Percentiles rank a stretch among this genome's conserved stretches.
Conservation (phyloP, 495 filamentous ascomycete genomes). For the Bacidia rubella region DNA sequence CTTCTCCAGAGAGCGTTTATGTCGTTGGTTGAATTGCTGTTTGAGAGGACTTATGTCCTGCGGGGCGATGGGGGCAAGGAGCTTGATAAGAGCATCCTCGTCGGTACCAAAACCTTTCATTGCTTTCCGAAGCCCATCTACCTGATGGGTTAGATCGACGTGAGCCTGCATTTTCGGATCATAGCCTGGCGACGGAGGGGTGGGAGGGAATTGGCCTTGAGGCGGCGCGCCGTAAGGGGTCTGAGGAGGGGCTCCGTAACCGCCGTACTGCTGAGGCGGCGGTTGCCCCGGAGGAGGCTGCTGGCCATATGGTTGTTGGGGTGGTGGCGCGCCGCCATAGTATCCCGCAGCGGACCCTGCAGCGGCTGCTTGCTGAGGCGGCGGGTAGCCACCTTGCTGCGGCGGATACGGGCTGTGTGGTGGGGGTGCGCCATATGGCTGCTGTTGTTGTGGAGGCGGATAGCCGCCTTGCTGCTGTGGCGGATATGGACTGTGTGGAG, state of each 20-base stretch:
- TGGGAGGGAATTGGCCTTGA: conserved; percentile 9
- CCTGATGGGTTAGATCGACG: conserved; percentile 50
- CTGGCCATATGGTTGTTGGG: conserved; percentile 6
- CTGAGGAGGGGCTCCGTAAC: conserved; percentile 27
- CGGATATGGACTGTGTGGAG: conserved; percentile 25
- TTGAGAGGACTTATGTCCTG: conserved; percentile 58
- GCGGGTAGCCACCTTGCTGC: conserved; percentile 10
- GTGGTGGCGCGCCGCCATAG: conserved; percentile 11
- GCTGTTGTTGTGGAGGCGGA: conserved; percentile 24
- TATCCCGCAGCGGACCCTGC: conserved; percentile 6
- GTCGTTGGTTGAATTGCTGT: conserved; percentile 42
- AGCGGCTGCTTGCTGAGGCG: conserved; percentile 10
- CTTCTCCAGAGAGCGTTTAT: conserved; percentile 53
- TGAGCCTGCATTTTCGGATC: conserved; percentile 45
- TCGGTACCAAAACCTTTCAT: conserved; percentile 92
- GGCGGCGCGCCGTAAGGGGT: conserved; percentile 28
- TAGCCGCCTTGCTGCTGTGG: conserved; percentile 22
- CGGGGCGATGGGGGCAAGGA: conserved; percentile 55
- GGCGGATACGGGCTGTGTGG: conserved; percentile 23
- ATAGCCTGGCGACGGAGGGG: conserved; percentile 46
- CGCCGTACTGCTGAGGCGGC: conserved; percentile 18
- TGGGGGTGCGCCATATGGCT: conserved; percentile 21
- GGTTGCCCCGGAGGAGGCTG: conserved; percentile 18
- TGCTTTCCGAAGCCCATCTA: conserved; percentile 56
- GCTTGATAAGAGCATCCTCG: conserved; percentile 54